Evolutionary conservation across 345 rosid genomes (phyloP).

Genomic region (Pistacia vera): DNA sequence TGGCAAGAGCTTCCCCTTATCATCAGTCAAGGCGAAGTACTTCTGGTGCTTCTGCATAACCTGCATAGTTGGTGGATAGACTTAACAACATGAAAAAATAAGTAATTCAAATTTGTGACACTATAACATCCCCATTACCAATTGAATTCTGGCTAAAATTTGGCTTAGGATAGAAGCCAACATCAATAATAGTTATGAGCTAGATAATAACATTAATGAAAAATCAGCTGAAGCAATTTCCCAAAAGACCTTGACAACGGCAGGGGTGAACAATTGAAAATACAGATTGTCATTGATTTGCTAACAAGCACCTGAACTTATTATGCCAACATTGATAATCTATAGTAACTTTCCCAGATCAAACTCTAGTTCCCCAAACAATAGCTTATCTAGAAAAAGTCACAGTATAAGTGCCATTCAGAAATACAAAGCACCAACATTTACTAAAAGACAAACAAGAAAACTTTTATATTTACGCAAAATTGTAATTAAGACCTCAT

Average conservation of each 20-base stretch:
- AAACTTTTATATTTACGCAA: not conserved
- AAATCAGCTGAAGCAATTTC: not conserved
- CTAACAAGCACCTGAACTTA: not conserved
- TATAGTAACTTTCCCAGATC: not conserved
- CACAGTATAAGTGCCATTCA: not conserved
- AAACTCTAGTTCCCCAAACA: constrained; percentile 5
- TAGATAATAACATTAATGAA: not conserved
- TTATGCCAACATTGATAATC: not conserved
- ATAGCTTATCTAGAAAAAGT: not conserved
- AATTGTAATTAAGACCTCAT: not conserved
- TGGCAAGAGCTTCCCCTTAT: constrained; percentile 71
- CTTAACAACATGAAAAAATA: constrained; percentile 3
- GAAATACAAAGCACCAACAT: not conserved
- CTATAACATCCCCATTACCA: not conserved
- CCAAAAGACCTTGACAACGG: not conserved
- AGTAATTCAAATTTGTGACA: constrained; percentile 11
- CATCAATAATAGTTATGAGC: not conserved
- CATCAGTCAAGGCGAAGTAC: constrained; percentile 74
- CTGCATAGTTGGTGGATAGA: constrained; percentile 38
- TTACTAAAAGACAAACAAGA: not conserved
- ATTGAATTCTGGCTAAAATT: not conserved
- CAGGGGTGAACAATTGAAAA: too few relatives aligned
- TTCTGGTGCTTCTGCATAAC: constrained; percentile 99
- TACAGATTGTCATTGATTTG: not conserved
- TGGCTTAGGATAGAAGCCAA: not conserved